Percentiles rank a stretch among this genome's conserved stretches.
These are phyloP conservation scores for Saturnispora dispora DNA, from an alignment of 805 yeast genomes.

Conservation along the genomic window DNA sequence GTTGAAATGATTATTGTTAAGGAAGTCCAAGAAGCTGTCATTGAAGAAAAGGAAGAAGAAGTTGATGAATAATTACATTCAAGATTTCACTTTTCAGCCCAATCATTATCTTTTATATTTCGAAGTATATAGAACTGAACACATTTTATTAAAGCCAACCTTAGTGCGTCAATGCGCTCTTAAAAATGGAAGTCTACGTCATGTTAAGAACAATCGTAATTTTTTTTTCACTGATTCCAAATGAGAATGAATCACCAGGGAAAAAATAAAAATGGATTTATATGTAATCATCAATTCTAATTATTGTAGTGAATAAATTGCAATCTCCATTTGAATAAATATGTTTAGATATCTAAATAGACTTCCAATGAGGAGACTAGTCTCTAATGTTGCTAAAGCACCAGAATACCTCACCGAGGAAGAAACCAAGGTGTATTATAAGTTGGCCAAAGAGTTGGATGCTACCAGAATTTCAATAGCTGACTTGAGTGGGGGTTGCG, in stretches of 20 bases:
- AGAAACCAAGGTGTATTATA: constrained; percentile 54
- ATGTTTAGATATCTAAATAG: neutral
- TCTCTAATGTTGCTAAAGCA: neutral
- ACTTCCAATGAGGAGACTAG: neutral
- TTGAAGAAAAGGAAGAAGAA: constrained; percentile 65
- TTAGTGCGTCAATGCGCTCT: neutral
- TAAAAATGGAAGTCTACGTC: neutral
- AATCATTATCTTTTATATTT: neutral
- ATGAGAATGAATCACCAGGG: neutral
- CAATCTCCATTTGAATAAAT: neutral
- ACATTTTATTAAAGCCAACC: neutral
- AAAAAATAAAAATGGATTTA: neutral
- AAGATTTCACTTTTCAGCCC: neutral
- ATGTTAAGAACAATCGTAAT: neutral
- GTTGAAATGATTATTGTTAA: constrained; percentile 52
- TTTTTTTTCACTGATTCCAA: neutral
- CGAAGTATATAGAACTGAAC: neutral
- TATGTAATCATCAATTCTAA: neutral
- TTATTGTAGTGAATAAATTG: neutral
- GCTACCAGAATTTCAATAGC: constrained; percentile 60
- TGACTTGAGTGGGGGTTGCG: constrained; percentile 94
- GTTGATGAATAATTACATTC: constrained; percentile 31
- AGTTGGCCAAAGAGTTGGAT: constrained; percentile 42
- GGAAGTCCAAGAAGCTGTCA: constrained; percentile 67
- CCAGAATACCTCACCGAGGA: constrained; percentile 18